A percentile compares a stretch with the other conserved stretches of the same genome.
Conservation (phyloP, 2,329 filamentous ascomycete species). For the Colletotrichum sp. region DNA sequence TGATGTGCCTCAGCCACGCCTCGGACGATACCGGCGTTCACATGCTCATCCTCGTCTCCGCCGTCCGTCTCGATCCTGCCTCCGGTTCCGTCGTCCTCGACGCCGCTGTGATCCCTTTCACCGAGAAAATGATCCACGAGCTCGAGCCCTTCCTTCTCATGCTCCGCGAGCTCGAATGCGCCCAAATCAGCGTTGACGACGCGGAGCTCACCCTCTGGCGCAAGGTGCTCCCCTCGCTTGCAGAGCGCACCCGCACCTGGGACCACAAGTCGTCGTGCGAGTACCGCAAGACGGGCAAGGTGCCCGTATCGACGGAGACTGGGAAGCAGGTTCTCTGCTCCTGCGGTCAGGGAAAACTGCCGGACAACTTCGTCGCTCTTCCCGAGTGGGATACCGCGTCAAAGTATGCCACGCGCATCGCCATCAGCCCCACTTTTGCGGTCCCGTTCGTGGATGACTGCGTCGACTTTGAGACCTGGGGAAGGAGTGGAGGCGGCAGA, state of each 20-base stretch:
- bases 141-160: slow-evolving; percentile 44
- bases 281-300: slow-evolving; percentile 38
- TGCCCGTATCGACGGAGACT: slow-evolving; percentile 43
- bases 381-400: slow-evolving; percentile 49
- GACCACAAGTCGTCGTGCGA: slow-evolving; percentile 46
- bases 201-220: slow-evolving; percentile 65
- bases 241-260: slow-evolving; percentile 56
- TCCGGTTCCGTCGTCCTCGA: slow-evolving; percentile 49
- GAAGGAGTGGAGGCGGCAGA: background rate
- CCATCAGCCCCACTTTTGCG: slow-evolving; percentile 61
- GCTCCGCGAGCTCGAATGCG: slow-evolving; percentile 40
- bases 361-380: slow-evolving; percentile 41
- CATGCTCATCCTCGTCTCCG: slow-evolving; percentile 45
- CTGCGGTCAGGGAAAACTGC: slow-evolving; percentile 50
- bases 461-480: slow-evolving; percentile 27
- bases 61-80: slow-evolving; percentile 48
- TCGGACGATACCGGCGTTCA: slow-evolving; percentile 40
- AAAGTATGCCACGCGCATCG: slow-evolving; percentile 56
- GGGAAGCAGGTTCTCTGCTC: slow-evolving; percentile 46
- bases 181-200: slow-evolving; percentile 46
- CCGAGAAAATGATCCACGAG: slow-evolving; percentile 34
- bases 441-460: slow-evolving; percentile 47
- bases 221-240: slow-evolving; percentile 45
- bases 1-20: slow-evolving; percentile 47
- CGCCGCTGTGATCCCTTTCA: slow-evolving; percentile 52